Conservation (phyloP, 208 protist genomes). For the Leishmania aethiopica region DNA sequence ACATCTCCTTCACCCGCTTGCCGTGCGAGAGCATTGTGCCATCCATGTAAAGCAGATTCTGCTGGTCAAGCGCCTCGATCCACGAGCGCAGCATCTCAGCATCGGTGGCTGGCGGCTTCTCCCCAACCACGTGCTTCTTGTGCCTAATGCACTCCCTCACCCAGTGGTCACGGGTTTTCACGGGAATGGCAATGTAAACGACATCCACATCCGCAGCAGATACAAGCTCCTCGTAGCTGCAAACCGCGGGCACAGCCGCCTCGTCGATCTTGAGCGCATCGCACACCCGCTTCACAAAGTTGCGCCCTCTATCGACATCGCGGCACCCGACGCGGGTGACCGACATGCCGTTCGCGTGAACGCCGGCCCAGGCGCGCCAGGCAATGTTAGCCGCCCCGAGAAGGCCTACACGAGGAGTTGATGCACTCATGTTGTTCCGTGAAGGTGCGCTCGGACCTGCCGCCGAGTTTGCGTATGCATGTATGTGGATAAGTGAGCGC, state of each 20-base stretch:
- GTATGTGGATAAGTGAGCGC: background rate
- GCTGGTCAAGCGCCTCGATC: conserved; percentile 47
- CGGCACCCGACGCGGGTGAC: conserved; percentile 60
- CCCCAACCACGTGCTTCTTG: conserved; percentile 67
- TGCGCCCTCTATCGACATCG: conserved; percentile 28
- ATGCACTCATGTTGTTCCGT: conserved; percentile 7
- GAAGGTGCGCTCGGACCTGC: background rate
- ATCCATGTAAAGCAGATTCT: conserved; percentile 67
- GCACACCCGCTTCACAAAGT: conserved; percentile 41
- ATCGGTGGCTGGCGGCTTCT: conserved; percentile 53
- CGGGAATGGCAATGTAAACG: conserved; percentile 52
- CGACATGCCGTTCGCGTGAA: conserved; percentile 35
- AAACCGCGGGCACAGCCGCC: conserved; percentile 12
- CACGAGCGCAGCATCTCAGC: conserved; percentile 53
- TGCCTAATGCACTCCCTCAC: conserved; percentile 47
- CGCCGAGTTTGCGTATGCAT: background rate
- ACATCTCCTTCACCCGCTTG: conserved; percentile 32
- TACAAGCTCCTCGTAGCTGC: conserved; percentile 34
- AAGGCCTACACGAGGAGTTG: conserved; percentile 53
- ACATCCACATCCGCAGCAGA: conserved; percentile 36
- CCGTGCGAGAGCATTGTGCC: conserved; percentile 65
- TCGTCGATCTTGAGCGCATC: conserved; percentile 19
- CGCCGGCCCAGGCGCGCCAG: conserved; percentile 46
- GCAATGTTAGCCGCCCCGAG: conserved; percentile 54
- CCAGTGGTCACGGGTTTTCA: conserved; percentile 42